Evolutionary conservation across 2,329 filamentous ascomycete genomes (phyloP).

Genomic region (Aspergillus sp.): DNA sequence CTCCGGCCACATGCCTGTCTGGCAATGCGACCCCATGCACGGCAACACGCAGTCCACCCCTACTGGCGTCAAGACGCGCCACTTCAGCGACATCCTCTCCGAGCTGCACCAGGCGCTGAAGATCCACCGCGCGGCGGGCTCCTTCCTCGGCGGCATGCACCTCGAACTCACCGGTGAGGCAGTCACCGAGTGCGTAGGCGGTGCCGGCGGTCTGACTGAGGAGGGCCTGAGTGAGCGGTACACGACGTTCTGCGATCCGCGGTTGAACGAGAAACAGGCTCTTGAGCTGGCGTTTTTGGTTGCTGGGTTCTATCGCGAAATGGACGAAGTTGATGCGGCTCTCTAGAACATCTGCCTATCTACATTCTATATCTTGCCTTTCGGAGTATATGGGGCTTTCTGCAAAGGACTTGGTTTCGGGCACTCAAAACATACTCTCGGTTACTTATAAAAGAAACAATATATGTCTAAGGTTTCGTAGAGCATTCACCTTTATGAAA

Average conservation of each 20-base stretch:
- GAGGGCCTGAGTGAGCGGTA: slow-evolving; percentile 88
- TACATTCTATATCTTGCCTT: no score
- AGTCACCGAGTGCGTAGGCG: slow-evolving; percentile 93
- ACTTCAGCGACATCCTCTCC: slow-evolving; percentile 83
- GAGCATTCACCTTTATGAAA: no score
- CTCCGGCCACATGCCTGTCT: slow-evolving; percentile 75
- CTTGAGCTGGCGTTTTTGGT: slow-evolving; percentile 92
- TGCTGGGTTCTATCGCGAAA: slow-evolving; percentile 70
- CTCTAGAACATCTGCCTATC: not conserved
- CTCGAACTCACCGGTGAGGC: slow-evolving; percentile 93
- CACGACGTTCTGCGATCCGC: slow-evolving; percentile 91
- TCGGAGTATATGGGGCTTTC: no score
- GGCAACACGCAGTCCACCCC: slow-evolving; percentile 69
- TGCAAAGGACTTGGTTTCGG: not conserved
- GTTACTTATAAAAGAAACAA: no score
- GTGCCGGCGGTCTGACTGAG: slow-evolving; percentile 81
- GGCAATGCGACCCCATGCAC: slow-evolving; percentile 99
- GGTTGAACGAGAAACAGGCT: slow-evolving; percentile 96
- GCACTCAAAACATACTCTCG: no score
- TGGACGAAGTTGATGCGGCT: slow-evolving; percentile 25
- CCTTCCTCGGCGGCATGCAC: slow-evolving; percentile 90
- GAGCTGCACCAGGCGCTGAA: slow-evolving; percentile 80
- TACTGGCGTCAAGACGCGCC: slow-evolving; percentile 83
- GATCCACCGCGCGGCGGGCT: slow-evolving; percentile 79
- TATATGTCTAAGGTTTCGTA: no score